Conservation (phyloP, 768 basidiomycete genomes). For the Galerina marginata region DNA sequence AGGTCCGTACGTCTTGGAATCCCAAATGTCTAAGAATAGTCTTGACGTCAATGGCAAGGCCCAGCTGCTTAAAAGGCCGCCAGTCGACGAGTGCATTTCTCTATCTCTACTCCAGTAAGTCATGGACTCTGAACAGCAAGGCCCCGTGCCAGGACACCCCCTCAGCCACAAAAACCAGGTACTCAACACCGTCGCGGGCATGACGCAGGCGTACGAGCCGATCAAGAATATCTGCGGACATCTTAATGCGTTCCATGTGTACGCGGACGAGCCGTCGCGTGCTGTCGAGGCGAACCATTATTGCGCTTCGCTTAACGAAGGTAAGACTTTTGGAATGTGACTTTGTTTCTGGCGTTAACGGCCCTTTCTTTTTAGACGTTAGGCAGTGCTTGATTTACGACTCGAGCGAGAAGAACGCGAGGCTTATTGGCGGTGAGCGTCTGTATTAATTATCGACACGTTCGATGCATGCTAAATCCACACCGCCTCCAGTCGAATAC, state of each 20-base stretch:
- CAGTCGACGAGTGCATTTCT: no score
- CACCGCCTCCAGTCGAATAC: slow-evolving; percentile 18
- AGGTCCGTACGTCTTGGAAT: no score
- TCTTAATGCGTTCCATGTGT: slow-evolving; percentile 22
- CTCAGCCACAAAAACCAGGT: neutral
- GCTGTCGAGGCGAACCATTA: slow-evolving; percentile 22
- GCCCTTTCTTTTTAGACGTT: slow-evolving; percentile 11
- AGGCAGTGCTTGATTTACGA: slow-evolving; percentile 26
- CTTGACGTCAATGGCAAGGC: no score
- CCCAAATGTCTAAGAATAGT: no score
- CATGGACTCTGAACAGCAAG: neutral
- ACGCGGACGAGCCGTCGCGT: slow-evolving; percentile 20
- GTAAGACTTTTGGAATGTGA: slow-evolving; percentile 3
- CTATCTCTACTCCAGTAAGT: no score
- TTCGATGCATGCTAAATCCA: neutral
- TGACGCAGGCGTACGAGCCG: slow-evolving; percentile 20
- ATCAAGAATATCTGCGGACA: slow-evolving; percentile 21
- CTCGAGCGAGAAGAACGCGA: slow-evolving; percentile 21
- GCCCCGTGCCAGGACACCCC: neutral
- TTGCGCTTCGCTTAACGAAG: slow-evolving; percentile 21
- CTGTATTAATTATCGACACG: neutral
- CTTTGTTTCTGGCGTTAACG: neutral
- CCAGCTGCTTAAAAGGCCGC: no score
- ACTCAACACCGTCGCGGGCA: slow-evolving; percentile 13
- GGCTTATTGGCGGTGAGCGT: slow-evolving; percentile 23